Percentiles rank a stretch among this genome's conserved stretches.
phyloP scores from a whole-genome alignment of 1,284 basidiomycete species.

The Cryptococcus wingfieldii region DNA sequence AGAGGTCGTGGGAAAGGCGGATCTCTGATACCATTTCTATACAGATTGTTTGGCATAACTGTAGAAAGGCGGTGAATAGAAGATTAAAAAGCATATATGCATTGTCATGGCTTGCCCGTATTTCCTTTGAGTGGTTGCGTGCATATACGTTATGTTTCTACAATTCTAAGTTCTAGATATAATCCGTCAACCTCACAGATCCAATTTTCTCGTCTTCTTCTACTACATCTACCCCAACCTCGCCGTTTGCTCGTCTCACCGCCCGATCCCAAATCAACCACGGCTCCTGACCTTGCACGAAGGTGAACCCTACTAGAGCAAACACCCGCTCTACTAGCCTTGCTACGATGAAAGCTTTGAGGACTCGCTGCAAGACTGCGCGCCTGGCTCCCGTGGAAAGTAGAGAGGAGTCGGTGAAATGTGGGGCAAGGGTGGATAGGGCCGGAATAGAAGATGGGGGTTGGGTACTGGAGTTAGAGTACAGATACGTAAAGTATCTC shows the following conservation, averaged over 20 bases:
- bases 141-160: too few species aligned
- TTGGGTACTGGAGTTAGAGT: constrained; percentile 12
- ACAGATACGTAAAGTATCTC: constrained; percentile 19
- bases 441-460: constrained; percentile 16
- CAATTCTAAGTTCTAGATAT: too few species aligned
- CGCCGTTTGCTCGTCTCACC: constrained; percentile 7
- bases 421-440: constrained; percentile 1
- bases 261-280: constrained; percentile 52
- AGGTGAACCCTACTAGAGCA: constrained; percentile 44
- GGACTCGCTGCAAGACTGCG: constrained; percentile 23
- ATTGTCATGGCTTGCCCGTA: neutral
- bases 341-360: constrained; percentile 39
- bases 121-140: too few species aligned
- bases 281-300: constrained; percentile 54
- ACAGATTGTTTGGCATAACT: neutral
- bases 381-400: neutral
- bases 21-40: neutral
- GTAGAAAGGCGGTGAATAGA: neutral
- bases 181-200: neutral
- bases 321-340: constrained; percentile 50
- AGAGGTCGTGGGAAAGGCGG: constrained; percentile 1
- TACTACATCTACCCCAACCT: constrained; percentile 3
- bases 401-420: constrained; percentile 11
- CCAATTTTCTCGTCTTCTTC: neutral
- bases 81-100: neutral